Conservation (phyloP, 1,139 yeast species). For the Yamadazyma jaroonii region DNA sequence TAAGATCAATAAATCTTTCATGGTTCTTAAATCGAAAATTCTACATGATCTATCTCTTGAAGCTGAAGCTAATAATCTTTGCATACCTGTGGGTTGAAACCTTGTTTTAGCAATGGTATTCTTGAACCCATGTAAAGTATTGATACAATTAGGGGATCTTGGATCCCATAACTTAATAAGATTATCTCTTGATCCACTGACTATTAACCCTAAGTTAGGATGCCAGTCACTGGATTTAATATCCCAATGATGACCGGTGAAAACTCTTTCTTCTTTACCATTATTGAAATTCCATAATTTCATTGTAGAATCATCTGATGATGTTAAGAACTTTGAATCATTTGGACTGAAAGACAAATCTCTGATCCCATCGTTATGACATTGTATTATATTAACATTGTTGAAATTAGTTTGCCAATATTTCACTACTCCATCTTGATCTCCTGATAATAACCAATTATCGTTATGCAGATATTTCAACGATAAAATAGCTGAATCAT, state of each 20-base stretch:
- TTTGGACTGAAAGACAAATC: slow-evolving; percentile 89
- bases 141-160: slow-evolving; percentile 64
- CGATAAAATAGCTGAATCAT: slow-evolving; percentile 83
- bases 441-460: slow-evolving; percentile 93
- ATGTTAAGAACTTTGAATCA: slow-evolving; percentile 86
- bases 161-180: slow-evolving; percentile 96
- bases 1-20: slow-evolving; percentile 71
- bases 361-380: slow-evolving; percentile 78
- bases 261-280: slow-evolving; percentile 76
- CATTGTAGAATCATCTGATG: slow-evolving; percentile 85
- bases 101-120: slow-evolving; percentile 84
- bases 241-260: slow-evolving; percentile 98
- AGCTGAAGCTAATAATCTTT: slow-evolving; percentile 75
- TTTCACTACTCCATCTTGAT: slow-evolving; percentile 85
- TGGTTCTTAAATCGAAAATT: slow-evolving; percentile 79
- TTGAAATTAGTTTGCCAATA: slow-evolving; percentile 98
- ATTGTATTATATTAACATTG: slow-evolving; percentile 82
- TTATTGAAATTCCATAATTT: slow-evolving; percentile 95
- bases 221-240: slow-evolving; percentile 98
- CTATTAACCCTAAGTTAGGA: slow-evolving; percentile 77
- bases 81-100: slow-evolving; percentile 73
- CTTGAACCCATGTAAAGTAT: slow-evolving; percentile 87
- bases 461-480: slow-evolving; percentile 84
- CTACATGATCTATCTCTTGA: slow-evolving; percentile 88
- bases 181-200: slow-evolving; percentile 91